Base-by-base conservation (phyloP, 176 grass and related monocot species). In the Oryza nivara region DNA sequence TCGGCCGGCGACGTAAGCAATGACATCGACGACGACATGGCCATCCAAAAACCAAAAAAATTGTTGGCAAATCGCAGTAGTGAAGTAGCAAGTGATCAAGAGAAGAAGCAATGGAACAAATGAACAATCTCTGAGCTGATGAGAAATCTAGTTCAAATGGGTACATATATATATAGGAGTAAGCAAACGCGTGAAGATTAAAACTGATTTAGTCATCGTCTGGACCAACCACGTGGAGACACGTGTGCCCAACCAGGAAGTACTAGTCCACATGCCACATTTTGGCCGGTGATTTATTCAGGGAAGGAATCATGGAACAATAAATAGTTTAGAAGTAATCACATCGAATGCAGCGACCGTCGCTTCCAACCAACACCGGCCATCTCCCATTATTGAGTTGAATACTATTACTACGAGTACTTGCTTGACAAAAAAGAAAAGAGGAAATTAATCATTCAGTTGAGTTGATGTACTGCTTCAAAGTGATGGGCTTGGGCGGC, bases 211-310 rank as follows among this genome's bases (percentile, higher is more conserved):
- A 32, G 14, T 35, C 36, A 12, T 43, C 28, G 12, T 2, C 13
- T 5, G 7, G 5, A 43, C 80, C 73, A 72, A 78, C 4, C 1
- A n/a, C 60, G 67, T 15, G 58, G 7, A n/a, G 70, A 86, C 84
- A 30, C 77, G 69, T 86, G 52, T 20, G 52, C 52, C 47, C 47
- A 49, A 56, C 52, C 52, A 28, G 48, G 56, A 12, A 45, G 14
- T 66, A 77, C 19, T 72, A 4, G 44, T 41, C 48, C 67, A 49
- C 52, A 56, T 35, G 56, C 5, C 9, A n/a, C 26, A 4, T 67
- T 72, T 80, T 80, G 87, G 87, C 72, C 87, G 87, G 87, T 80
- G 81, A 84, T 84, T 28, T 74, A 26, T 35, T 40, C 71, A 15
- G 63, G 0, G 43, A 80, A 65, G 52, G 17, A 19, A 56, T 52